Percentiles rank a stretch among this genome's conserved stretches.
Conservation (phyloP, 177 flowering plant genomes). For the Vitis hybrid region DNA sequence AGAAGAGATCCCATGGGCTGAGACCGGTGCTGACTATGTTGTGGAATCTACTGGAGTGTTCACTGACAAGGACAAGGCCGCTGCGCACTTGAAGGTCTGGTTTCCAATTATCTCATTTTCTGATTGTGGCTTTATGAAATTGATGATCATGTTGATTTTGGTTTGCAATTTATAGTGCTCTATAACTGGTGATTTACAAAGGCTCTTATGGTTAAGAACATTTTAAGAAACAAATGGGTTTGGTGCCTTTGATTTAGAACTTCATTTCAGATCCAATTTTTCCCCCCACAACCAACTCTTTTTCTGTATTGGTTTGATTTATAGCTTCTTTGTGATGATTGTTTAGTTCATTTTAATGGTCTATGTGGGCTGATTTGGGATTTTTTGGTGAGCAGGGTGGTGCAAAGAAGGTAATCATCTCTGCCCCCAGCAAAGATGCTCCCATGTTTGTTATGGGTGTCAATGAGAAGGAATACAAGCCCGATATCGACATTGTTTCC, state of each 20-base stretch:
- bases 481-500: conserved; percentile 65
- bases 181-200: no score
- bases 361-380: neutral
- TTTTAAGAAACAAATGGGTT: no score
- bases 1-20: conserved; percentile 69
- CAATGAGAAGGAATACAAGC: conserved; percentile 75
- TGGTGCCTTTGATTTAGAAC: no score
- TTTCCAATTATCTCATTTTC: neutral
- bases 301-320: neutral
- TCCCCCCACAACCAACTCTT: neutral
- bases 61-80: conserved; percentile 84
- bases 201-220: no score
- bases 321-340: neutral
- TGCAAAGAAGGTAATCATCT: conserved; percentile 86
- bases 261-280: no score
- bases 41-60: conserved; percentile 84
- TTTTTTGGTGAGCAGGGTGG: conserved; percentile 56
- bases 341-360: neutral
- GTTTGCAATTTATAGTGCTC: no score
- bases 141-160: neutral
- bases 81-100: conserved; percentile 76
- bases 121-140: neutral
- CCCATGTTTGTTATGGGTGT: conserved; percentile 95
- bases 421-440: conserved; percentile 89
- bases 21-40: conserved; percentile 57